Base-by-base conservation (phyloP, 495 filamentous ascomycete genomes). In the Daldinia decipiens region DNA sequence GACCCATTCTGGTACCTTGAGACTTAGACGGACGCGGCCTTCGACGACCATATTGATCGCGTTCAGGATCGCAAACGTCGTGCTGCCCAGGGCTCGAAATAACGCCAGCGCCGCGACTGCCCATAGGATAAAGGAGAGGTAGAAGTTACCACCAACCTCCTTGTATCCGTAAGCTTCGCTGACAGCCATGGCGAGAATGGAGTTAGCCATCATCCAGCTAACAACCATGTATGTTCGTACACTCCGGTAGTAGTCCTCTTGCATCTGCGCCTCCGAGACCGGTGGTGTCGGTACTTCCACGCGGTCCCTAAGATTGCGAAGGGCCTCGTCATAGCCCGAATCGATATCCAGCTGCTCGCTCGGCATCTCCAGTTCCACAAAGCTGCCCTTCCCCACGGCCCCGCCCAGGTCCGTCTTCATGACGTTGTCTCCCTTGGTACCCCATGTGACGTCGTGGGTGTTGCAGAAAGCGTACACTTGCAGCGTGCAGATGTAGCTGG, bases 401-500 rank as follows among this genome's bases (percentile, higher is more conserved):
- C 91, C 87, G 61, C 96, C 96, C 2, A 99, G 88, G 77, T 99
- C 96, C 45, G 90, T 96, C 76, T 91, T 89, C 72, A 95, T 89
- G 19, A 94, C 88, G 79, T 99, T 99, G 82, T 99, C 96, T 62
- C 96, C 96, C 79, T 99, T 99, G 26, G 96, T 99, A 51, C 95
- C 95, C 95, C 95, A 99, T 4, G 94, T 97, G 12, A 99, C 93
- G 81, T 99, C 95, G 86, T 99, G 95, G 40, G 95, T 97, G 85
- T 99, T 99, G 85, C 95, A 99, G 79, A 99, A 98, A 38, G 95
- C 95, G 83, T 99, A 99, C 40, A 98, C 93, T 79, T 98, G 96
- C 29, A 99, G 83, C 0, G 93, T 98, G 85, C 95, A 98, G 81
- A 99, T 96, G 82, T 98, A 99, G 52, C 83, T 88, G 0, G 95